Conservation (phyloP, 257 asterid species). For the Hygrophila difformis region DNA sequence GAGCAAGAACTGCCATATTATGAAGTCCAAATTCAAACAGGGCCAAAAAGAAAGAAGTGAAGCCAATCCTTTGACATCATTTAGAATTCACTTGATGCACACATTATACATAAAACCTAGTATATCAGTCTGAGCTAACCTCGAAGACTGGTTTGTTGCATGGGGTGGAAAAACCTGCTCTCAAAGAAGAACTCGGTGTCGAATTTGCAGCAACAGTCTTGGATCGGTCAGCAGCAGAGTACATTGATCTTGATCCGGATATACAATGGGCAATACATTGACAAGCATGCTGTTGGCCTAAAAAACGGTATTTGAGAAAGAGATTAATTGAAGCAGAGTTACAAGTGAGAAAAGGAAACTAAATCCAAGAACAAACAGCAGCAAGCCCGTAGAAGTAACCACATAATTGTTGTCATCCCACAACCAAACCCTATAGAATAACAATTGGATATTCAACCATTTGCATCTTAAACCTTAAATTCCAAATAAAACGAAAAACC, state of each 20-base stretch:
- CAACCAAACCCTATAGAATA: slow-evolving; percentile 3
- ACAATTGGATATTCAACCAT: slow-evolving; percentile 3
- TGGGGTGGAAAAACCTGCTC: slow-evolving; percentile 70
- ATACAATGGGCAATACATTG: slow-evolving; percentile 24
- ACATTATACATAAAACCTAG: too few species aligned
- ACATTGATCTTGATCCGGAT: slow-evolving; percentile 30
- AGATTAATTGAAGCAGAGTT: not conserved
- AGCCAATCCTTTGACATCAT: not conserved
- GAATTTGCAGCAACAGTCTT: slow-evolving; percentile 40
- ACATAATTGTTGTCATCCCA: too few species aligned
- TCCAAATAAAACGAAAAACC: slow-evolving; percentile 4
- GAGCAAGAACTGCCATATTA: not conserved
- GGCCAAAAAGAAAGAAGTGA: slow-evolving; percentile 4
- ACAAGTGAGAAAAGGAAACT: slow-evolving; percentile 12
- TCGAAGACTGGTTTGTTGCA: slow-evolving; percentile 38
- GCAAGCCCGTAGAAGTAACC: too few species aligned
- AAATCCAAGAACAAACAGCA: not conserved
- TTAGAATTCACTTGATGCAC: not conserved
- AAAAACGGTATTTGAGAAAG: slow-evolving; percentile 4
- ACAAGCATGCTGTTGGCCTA: slow-evolving; percentile 37
- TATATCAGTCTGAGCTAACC: slow-evolving; percentile 27
- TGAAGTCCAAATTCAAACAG: slow-evolving; percentile 3
- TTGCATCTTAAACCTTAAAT: not conserved
- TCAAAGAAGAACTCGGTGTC: slow-evolving; percentile 52
- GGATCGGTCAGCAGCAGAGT: slow-evolving; percentile 42